Evolutionary conservation across 2,329 filamentous ascomycete genomes (phyloP).

Genomic region (Alternaria sp.): DNA sequence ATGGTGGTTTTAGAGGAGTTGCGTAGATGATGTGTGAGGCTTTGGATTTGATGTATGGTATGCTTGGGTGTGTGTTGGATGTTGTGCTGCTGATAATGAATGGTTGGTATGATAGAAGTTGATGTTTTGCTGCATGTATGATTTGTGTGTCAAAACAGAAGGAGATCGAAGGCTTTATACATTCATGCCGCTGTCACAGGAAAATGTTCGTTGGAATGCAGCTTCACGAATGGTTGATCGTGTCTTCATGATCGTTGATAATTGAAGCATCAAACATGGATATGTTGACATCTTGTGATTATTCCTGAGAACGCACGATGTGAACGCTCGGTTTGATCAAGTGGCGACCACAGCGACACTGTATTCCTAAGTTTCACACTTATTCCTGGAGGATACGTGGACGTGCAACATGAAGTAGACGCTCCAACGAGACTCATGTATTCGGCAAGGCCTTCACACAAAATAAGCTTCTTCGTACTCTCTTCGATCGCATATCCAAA

Average conservation of each 20-base stretch:
- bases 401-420: accelerated
- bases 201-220: background rate
- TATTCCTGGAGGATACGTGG: background rate
- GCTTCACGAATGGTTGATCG: background rate
- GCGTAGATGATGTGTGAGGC: background rate
- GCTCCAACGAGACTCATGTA: background rate
- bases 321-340: background rate
- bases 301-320: background rate
- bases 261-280: background rate
- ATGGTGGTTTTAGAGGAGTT: background rate
- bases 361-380: background rate
- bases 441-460: background rate
- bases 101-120: background rate
- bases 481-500: background rate
- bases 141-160: background rate
- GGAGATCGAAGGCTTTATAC: background rate
- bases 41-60: background rate
- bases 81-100: background rate
- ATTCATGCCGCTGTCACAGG: background rate
- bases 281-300: background rate
- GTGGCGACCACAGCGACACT: background rate
- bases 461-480: accelerated
- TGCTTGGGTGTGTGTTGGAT: background rate
- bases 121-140: background rate
- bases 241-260: background rate